These are phyloP conservation scores for Boletus rex-veris DNA, from an alignment of 768 basidiomycete genomes.

Conservation along the genomic window DNA sequence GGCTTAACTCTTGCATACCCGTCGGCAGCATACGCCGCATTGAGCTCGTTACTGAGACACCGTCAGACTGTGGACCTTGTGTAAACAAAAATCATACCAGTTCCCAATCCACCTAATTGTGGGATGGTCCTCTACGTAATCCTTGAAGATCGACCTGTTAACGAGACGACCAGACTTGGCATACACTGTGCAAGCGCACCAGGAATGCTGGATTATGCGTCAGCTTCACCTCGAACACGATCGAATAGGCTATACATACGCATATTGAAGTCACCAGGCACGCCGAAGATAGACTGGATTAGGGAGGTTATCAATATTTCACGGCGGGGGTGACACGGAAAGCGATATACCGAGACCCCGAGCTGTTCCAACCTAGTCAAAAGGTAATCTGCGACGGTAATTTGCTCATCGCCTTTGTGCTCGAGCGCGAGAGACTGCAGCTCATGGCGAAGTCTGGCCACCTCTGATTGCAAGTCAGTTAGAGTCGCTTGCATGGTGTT, in stretches of 20 bases:
- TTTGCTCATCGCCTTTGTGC: constrained; percentile 37
- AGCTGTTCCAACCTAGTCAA: constrained; percentile 62
- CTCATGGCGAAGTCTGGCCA: constrained; percentile 46
- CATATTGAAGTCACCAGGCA: constrained; percentile 85
- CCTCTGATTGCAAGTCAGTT: constrained; percentile 40
- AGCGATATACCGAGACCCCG: constrained; percentile 51
- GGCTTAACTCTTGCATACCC: constrained; percentile 90
- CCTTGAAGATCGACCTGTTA: constrained; percentile 38
- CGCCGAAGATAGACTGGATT: constrained; percentile 70
- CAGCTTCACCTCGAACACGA: neutral
- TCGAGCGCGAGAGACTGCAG: constrained; percentile 38
- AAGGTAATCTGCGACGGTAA: constrained; percentile 58
- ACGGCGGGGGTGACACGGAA: neutral
- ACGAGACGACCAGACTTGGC: neutral
- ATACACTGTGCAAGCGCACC: constrained; percentile 13
- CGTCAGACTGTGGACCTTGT: neutral
- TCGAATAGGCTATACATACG: constrained; percentile 30
- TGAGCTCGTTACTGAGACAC: constrained; percentile 67
- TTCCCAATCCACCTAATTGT: constrained; percentile 85
- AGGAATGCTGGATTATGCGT: constrained; percentile 22
- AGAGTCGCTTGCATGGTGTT: constrained; percentile 12
- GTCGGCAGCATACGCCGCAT: constrained; percentile 88
- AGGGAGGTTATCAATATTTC: neutral
- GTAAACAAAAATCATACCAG: constrained; percentile 44
- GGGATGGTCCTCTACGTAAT: constrained; percentile 77